phyloP scores from a whole-genome alignment of 768 basidiomycete genomes.

The Amanita thiersii region DNA sequence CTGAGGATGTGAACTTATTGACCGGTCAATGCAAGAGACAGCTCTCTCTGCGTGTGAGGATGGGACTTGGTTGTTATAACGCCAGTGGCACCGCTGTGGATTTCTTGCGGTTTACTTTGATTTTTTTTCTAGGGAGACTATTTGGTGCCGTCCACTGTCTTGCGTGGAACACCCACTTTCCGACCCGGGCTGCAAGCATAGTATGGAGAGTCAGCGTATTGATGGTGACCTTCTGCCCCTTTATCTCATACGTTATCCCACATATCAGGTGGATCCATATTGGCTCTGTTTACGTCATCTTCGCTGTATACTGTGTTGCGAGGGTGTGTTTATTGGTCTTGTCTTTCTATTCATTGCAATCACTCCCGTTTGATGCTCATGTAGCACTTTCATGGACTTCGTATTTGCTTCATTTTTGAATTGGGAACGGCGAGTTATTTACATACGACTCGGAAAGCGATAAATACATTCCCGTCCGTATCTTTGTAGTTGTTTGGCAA shows the following conservation, averaged over 20 bases:
- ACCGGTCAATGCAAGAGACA: no score
- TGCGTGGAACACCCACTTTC: conserved; percentile 20
- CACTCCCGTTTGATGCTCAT: not conserved
- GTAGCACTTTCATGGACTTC: conserved; percentile 1
- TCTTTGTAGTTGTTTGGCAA: no score
- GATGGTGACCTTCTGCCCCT: conserved; percentile 12
- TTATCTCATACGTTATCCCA: conserved; percentile 1
- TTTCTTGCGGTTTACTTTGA: not conserved
- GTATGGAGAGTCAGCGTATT: conserved; percentile 19
- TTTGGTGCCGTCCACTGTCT: conserved; percentile 20
- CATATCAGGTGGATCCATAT: not conserved
- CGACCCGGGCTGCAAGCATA: conserved; percentile 12
- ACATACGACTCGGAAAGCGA: no score
- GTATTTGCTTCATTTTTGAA: conserved; percentile 1
- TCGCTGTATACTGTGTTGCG: conserved; percentile 4
- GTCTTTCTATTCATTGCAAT: not conserved
- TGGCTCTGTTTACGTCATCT: conserved; percentile 9
- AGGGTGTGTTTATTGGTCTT: not conserved
- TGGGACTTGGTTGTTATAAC: no score
- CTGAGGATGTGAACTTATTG: no score
- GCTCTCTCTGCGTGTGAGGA: no score
- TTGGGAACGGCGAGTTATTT: no score
- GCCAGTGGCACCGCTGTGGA: not conserved
- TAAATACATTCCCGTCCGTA: no score
- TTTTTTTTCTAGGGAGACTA: conserved; percentile 7